Conservation (phyloP, 345 rosid genomes). For the Litchi chinensis region DNA sequence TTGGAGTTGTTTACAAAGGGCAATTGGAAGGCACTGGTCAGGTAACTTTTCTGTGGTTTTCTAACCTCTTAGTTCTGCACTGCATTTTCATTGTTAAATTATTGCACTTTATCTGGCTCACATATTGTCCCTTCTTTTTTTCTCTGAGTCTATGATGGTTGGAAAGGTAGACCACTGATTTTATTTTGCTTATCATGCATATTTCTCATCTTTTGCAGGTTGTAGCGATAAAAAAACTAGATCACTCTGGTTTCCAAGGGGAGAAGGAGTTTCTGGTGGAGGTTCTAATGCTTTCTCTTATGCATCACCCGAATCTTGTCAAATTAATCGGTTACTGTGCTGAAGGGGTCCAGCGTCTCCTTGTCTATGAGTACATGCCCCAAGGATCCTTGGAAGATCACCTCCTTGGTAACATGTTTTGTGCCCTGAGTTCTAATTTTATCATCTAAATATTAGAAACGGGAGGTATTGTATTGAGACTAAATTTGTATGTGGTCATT, state of each 20-base stretch:
- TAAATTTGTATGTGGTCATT: too few relatives aligned
- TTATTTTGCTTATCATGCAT: not conserved
- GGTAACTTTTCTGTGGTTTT: conserved; percentile 39
- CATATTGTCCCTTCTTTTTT: not conserved
- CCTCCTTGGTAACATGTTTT: conserved; percentile 47
- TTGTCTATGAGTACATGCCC: conserved; percentile 74
- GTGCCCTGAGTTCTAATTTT: not conserved
- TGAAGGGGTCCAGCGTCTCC: conserved; percentile 74
- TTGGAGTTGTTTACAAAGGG: conserved; percentile 74
- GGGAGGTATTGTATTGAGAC: not conserved
- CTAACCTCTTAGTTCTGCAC: not conserved
- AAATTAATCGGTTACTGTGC: conserved; percentile 72
- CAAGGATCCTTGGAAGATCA: conserved; percentile 74
- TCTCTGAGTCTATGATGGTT: not conserved
- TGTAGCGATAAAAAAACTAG: conserved; percentile 77
- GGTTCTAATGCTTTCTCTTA: conserved; percentile 79
- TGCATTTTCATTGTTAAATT: not conserved
- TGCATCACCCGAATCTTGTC: conserved; percentile 74
- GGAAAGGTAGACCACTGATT: too few relatives aligned
- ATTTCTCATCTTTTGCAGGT: conserved; percentile 31
- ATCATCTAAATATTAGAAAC: not conserved
- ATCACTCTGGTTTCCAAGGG: conserved; percentile 65
- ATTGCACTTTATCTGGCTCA: not conserved
- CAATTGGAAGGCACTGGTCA: conserved; percentile 42
- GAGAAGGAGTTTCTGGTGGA: conserved; percentile 84